Conservation (phyloP, 176 grass and related monocot genomes). For the Triticum urartu region DNA sequence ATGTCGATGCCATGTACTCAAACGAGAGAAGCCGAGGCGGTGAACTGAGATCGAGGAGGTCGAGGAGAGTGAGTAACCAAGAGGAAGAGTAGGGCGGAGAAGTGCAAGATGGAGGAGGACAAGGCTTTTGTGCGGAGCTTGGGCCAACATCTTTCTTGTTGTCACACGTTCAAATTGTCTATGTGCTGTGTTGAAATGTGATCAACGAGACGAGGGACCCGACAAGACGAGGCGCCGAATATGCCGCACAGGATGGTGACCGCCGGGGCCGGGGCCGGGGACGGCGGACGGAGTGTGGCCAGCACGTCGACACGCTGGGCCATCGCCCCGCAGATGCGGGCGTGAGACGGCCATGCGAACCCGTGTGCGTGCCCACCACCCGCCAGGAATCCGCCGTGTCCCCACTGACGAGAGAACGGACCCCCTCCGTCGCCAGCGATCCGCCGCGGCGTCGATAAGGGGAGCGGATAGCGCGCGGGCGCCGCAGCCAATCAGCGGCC, state of each 20-base stretch:
- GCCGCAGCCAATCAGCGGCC: slow-evolving; percentile 63
- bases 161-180: not conserved
- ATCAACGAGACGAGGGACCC: not conserved
- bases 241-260: too few species aligned
- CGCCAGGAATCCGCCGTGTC: too few species aligned
- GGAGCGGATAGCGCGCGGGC: slow-evolving; percentile 47
- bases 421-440: not conserved
- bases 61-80: too few species aligned
- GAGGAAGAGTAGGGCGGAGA: too few species aligned
- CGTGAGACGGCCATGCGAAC: slow-evolving; percentile 43
- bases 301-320: slow-evolving; percentile 60
- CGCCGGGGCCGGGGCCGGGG: not conserved
- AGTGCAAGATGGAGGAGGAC: too few species aligned
- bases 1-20: too few species aligned
- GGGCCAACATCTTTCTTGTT: too few species aligned
- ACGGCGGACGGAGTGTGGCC: slow-evolving; percentile 38
- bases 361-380: slow-evolving; percentile 36
- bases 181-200: too few species aligned
- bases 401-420: too few species aligned
- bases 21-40: too few species aligned
- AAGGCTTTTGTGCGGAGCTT: too few species aligned
- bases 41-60: too few species aligned
- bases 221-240: not conserved
- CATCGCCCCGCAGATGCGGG: not conserved
- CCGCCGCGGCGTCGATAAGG: slow-evolving; percentile 15